A percentile compares a stretch with the other conserved stretches of the same genome.
Conservation (phyloP, 306 rosid genomes). For the Quercus wislizeni region DNA sequence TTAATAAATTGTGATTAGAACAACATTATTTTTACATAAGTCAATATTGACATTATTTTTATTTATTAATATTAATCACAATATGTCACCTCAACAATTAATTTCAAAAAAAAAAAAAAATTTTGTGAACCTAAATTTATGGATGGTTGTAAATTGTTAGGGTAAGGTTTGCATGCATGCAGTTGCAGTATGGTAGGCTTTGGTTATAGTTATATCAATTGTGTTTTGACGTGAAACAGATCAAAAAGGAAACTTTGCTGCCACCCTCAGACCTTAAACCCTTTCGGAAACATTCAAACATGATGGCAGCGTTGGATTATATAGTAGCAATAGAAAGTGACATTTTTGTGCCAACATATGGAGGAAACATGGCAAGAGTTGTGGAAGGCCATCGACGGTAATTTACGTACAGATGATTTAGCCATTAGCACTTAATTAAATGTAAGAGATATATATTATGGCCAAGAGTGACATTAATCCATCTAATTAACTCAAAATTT, state of each 20-base stretch:
- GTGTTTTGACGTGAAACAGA: slow-evolving; percentile 36
- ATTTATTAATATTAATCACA: no score
- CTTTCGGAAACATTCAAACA: slow-evolving; percentile 81
- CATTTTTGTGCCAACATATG: slow-evolving; percentile 86
- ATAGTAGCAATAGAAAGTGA: slow-evolving; percentile 86
- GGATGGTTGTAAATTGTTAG: no score
- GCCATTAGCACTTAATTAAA: neutral
- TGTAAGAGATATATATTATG: neutral
- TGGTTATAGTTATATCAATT: no score
- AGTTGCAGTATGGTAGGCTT: no score
- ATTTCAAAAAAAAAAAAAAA: no score
- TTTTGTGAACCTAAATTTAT: no score
- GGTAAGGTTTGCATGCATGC: no score
- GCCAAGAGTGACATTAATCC: no score
- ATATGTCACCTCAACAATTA: no score
- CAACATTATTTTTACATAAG: no score
- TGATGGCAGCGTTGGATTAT: slow-evolving; percentile 95
- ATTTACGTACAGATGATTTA: neutral
- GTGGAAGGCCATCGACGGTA: slow-evolving; percentile 95
- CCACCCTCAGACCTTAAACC: slow-evolving; percentile 69
- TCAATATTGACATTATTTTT: no score
- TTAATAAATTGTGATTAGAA: no score
- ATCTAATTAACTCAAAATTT: neutral
- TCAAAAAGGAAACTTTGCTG: slow-evolving; percentile 76
- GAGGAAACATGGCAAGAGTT: slow-evolving; percentile 96